Evolutionary conservation across 345 rosid genomes (phyloP), one percentile per base, ranked within the genome.

Genomic region (Pelargonium nanum): DNA sequence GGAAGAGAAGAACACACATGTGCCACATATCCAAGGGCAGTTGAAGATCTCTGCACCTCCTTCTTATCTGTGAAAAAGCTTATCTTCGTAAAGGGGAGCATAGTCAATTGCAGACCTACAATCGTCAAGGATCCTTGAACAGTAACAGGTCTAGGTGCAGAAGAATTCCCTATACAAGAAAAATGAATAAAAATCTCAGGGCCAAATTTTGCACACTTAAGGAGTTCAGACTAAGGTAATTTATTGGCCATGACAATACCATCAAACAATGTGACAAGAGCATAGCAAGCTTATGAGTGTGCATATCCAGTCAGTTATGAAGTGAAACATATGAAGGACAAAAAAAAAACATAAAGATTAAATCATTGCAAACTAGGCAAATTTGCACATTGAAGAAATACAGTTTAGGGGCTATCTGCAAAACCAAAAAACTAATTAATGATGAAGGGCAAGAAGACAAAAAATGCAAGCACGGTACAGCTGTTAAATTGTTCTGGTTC

Each of bases 61-160:
- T 89, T 89, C 77, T 87, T 93, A 64, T 90, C 85, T 17, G 88
- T 87, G 78, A 90, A 90, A 75, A 90, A 83, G 75, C 96, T 93
- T 74, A 84, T 84, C 87, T 84, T 90, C 64, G 96, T 84, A 71
- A 86, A 83, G 5, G 97, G 96, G 78, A 81, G 75, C 89, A 85
- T 81, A 50, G 83, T 81, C 80, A 93, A 77, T 81, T 87, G 84
- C 73, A 93, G 77, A 67, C 96, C 97, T 71, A 86, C 68, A 67
- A 93, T 93, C 40, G 84, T 83, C 78, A 90, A 72, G n/a, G 95
- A 81, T 73, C 89, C 96, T 77, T 82, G 97, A 77, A 34, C 45
- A 34, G 80, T 81, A 57, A 75, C 24, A 26, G 88, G 86, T 68
- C 81, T 90, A 58, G 87, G 75, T 58, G 64, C 86, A 65, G 64